These are phyloP conservation scores for Pterocarpus macrocarpus DNA, from an alignment of 306 rosid genomes.

Conservation along the genomic window DNA sequence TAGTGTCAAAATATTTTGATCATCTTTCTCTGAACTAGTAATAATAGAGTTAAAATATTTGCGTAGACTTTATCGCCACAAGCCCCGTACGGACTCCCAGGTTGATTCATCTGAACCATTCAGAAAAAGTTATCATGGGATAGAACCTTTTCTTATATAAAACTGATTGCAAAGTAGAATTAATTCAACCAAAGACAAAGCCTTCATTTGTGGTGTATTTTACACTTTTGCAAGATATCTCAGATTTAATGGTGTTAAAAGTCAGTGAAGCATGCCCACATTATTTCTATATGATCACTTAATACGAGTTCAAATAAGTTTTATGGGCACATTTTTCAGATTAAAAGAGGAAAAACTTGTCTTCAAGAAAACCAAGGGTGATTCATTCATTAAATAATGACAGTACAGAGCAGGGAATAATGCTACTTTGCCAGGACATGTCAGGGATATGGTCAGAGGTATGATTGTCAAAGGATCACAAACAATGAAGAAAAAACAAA, in stretches of 20 bases:
- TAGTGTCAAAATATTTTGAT: slow-evolving; percentile 5
- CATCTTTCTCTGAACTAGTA: slow-evolving; percentile 4
- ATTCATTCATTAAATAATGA: slow-evolving; percentile 13
- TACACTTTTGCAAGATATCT: not conserved
- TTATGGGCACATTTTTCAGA: slow-evolving; percentile 31
- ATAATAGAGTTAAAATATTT: not conserved
- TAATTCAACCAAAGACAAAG: slow-evolving; percentile 2
- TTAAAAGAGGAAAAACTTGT: not conserved
- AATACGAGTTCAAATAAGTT: slow-evolving; percentile 9
- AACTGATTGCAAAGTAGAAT: not conserved
- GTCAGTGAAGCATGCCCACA: slow-evolving; percentile 39
- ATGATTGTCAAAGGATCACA: slow-evolving; percentile 18
- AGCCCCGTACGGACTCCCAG: not conserved
- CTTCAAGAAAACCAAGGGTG: slow-evolving; percentile 3
- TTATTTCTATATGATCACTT: slow-evolving; percentile 22
- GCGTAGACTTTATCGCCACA: not conserved
- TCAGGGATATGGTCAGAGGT: not conserved
- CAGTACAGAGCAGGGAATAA: not conserved
- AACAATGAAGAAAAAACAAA: slow-evolving; percentile 19
- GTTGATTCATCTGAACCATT: no score
- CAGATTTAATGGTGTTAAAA: slow-evolving; percentile 3
- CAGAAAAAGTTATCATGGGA: no score
- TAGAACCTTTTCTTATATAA: no score
- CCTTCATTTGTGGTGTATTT: not conserved
- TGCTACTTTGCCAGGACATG: not conserved